These are phyloP conservation scores for Aspergillus melleus DNA, from an alignment of 2,329 filamentous ascomycete species.

Conservation along the genomic window DNA sequence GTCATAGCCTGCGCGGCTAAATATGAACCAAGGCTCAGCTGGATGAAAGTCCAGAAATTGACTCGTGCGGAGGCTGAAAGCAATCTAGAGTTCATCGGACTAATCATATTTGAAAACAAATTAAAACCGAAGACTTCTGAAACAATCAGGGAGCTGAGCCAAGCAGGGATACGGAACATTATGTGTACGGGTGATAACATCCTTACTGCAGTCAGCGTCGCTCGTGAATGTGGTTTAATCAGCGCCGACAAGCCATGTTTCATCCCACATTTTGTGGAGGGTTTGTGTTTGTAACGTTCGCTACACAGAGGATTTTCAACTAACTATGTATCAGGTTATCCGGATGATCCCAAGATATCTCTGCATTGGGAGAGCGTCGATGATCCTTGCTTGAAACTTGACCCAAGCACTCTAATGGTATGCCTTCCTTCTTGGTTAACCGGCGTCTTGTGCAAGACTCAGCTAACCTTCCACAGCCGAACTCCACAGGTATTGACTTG, in stretches of 20 bases:
- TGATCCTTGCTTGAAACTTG: conserved; percentile 73
- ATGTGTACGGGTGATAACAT: conserved; percentile 99
- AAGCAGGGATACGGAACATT: conserved; percentile 81
- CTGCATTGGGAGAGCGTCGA: conserved; percentile 95
- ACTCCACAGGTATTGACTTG: conserved; percentile 70
- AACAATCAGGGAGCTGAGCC: conserved; percentile 77
- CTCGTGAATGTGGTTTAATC: conserved; percentile 82
- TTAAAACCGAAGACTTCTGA: conserved; percentile 81
- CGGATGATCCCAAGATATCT: conserved; percentile 69
- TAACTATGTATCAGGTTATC: conserved; percentile 55
- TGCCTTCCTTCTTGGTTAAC: conserved; percentile 17
- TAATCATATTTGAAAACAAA: conserved; percentile 99
- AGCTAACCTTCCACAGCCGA: conserved; percentile 55
- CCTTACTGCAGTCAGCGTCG: conserved; percentile 92
- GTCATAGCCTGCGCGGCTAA: conserved; percentile 95
- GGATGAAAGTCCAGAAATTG: conserved; percentile 95
- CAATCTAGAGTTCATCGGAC: conserved; percentile 82
- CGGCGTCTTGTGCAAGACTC: background rate
- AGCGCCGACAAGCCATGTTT: conserved; percentile 84
- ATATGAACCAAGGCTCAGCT: conserved; percentile 81
- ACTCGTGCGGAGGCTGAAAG: conserved; percentile 81
- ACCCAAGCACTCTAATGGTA: conserved; percentile 73
- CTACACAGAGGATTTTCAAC: background rate
- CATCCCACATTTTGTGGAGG: conserved; percentile 81
- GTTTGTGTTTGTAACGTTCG: conserved; percentile 37